Base-by-base conservation (phyloP, 2,329 filamentous ascomycete species). In the Teratosphaeria nubilosa region DNA sequence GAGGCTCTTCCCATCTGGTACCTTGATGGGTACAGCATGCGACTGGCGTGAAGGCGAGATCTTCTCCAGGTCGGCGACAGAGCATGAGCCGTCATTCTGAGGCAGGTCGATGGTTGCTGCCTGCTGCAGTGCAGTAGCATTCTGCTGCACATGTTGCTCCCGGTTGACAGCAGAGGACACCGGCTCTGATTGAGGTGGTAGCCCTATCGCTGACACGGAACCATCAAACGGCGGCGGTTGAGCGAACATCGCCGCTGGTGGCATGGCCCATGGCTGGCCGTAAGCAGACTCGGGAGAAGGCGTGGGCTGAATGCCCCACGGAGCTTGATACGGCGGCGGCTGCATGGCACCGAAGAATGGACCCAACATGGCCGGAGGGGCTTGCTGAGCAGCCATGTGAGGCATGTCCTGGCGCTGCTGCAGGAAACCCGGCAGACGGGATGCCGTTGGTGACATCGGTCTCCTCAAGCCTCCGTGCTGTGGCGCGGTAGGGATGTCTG, bases 21-120 rank as follows among this genome's bases (percentile, higher is more conserved):
- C 63, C 57, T 66, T 72, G 64, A 73, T 72, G n/a, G 68, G 63
- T 41, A 73, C 51, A 25, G 70, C 71, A 55, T 63, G 68, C 4
- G 65, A 67, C 30, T 65, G 65, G 34, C 61, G 57, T 24, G 63
- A 64, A 16, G 67, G 65, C 3, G 58, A 31, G 22, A 64, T 58
- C 25, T 53, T 53, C 30, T 62, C 59, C 34, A 60, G 22, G 20
- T 68, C 66, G 10, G 58, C 55, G 22, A 62, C 56, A 5, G 66
- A 67, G 20, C 58, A 60, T 9, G 64, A 58, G 24, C 65, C 66
- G 53, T 69, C 67, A 54, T 57, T 64, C 56, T 70, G 67, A 2
- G 66, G 63, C 37, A 68, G 61, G 24, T 37, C 53, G 27, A 16
- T 41, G 1, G 57, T 58, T 6, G 13, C 13, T 30, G 25, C 20